Evolutionary conservation across 768 basidiomycete genomes (phyloP).

Genomic region (Gautieria morchelliformis): DNA sequence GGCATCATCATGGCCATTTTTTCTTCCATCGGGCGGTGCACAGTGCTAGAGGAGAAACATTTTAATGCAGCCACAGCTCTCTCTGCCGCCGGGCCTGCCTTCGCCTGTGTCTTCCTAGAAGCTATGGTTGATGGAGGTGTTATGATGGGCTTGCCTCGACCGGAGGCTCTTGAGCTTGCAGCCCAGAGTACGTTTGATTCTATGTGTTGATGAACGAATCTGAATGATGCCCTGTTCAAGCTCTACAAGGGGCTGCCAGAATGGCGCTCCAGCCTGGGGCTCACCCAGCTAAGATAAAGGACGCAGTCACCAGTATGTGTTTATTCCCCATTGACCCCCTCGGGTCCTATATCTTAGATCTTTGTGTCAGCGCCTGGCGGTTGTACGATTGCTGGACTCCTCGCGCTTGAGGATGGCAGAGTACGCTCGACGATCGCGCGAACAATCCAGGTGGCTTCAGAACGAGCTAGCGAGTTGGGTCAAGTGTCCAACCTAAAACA

Average conservation of each 20-base stretch:
- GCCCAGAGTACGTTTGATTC: slow-evolving; percentile 65
- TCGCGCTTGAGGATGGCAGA: slow-evolving; percentile 88
- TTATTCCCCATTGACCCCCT: neutral
- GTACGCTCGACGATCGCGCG: slow-evolving; percentile 93
- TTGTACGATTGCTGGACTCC: slow-evolving; percentile 94
- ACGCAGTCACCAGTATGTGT: slow-evolving; percentile 86
- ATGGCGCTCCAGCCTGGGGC: slow-evolving; percentile 86
- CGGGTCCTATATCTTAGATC: neutral
- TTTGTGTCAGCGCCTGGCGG: slow-evolving; percentile 77
- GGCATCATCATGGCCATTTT: slow-evolving; percentile 85
- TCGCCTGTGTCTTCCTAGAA: slow-evolving; percentile 93
- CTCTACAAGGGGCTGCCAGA: slow-evolving; percentile 90
- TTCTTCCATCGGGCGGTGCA: slow-evolving; percentile 91
- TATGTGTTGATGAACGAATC: neutral
- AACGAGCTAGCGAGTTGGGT: slow-evolving; percentile 78
- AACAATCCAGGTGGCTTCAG: slow-evolving; percentile 88
- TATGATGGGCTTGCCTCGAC: slow-evolving; percentile 97
- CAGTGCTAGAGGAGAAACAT: slow-evolving; percentile 96
- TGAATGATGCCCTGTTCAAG: slow-evolving; percentile 29
- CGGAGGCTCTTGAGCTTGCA: slow-evolving; percentile 89
- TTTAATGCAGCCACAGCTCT: slow-evolving; percentile 98
- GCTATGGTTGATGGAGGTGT: slow-evolving; percentile 99
- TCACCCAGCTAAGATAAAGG: slow-evolving; percentile 95
- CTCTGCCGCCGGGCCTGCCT: slow-evolving; percentile 93
- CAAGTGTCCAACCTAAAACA: slow-evolving; percentile 47